Percentiles rank a stretch among this genome's conserved stretches.
These are phyloP conservation scores for Thraustotheca clavata DNA, from an alignment of 352 stramenopile species.

Conservation along the genomic window DNA sequence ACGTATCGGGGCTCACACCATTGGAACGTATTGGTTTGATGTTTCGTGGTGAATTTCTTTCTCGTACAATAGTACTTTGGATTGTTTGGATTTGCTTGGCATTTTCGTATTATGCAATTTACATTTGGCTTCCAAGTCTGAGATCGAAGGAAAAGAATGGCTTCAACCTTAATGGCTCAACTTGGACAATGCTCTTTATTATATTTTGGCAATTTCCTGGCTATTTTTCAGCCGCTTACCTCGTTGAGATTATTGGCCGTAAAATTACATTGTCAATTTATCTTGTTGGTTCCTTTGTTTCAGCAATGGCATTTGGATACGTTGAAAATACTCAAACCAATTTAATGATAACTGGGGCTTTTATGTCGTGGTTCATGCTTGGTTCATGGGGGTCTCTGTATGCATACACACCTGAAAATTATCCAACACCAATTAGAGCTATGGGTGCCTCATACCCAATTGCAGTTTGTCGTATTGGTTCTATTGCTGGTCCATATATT, in stretches of 20 bases:
- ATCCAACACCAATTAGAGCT: constrained; percentile 23
- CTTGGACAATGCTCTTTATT: constrained; percentile 49
- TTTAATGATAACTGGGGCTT: constrained; percentile 30
- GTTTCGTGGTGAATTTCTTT: constrained; percentile 32
- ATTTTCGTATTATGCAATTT: constrained; percentile 39
- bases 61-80: constrained; percentile 28
- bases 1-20: constrained; percentile 23
- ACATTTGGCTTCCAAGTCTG: constrained; percentile 46
- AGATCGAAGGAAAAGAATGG: constrained; percentile 35
- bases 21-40: constrained; percentile 43
- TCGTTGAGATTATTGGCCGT: constrained; percentile 49
- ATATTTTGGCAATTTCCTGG: constrained; percentile 57
- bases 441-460: constrained; percentile 20
- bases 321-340: constrained; percentile 34
- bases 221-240: constrained; percentile 43
- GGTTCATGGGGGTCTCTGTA: constrained; percentile 25
- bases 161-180: constrained; percentile 53
- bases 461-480: constrained; percentile 22
- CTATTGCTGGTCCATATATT: constrained; percentile 25
- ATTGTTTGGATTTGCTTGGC: constrained; percentile 28
- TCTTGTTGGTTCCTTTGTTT: constrained; percentile 38
- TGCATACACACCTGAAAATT: constrained; percentile 27
- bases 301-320: constrained; percentile 55
- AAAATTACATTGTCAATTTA: constrained; percentile 45
- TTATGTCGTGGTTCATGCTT: constrained; percentile 22